Percentiles rank a stretch among this genome's conserved stretches.
These are phyloP conservation scores for Groenewaldozyma salmanticensis DNA, from an alignment of 805 yeast genomes.

Conservation along the genomic window DNA sequence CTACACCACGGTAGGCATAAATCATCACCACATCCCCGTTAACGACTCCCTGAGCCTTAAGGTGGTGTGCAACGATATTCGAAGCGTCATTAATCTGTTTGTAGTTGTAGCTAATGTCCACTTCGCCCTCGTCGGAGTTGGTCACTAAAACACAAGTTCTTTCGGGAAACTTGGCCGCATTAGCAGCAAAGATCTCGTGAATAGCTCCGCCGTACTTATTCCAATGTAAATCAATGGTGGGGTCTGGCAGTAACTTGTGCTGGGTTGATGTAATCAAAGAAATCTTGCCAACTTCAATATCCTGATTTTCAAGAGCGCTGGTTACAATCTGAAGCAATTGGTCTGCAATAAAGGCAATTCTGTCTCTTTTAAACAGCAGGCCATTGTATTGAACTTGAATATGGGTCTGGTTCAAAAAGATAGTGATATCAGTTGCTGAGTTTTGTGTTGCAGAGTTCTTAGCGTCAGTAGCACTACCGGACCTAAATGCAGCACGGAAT, in stretches of 20 bases:
- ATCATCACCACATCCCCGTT: slow-evolving; percentile 96
- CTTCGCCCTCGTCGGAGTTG: slow-evolving; percentile 37
- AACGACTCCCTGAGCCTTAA: slow-evolving; percentile 68
- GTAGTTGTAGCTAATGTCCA: slow-evolving; percentile 70
- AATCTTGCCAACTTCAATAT: slow-evolving; percentile 39
- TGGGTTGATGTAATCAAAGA: slow-evolving; percentile 65
- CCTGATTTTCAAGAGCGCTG: slow-evolving; percentile 26
- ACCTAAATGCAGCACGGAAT: slow-evolving; percentile 33
- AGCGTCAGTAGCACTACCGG: background rate
- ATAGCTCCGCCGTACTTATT: slow-evolving; percentile 86
- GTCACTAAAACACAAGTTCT: slow-evolving; percentile 92
- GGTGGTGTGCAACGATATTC: slow-evolving; percentile 83
- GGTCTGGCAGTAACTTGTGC: slow-evolving; percentile 62
- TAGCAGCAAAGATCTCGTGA: slow-evolving; percentile 86
- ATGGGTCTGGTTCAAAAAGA: slow-evolving; percentile 22
- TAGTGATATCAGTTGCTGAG: slow-evolving; percentile 33
- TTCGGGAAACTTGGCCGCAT: slow-evolving; percentile 77
- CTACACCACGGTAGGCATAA: slow-evolving; percentile 96
- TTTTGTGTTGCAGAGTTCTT: slow-evolving; percentile 6
- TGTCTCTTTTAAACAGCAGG: slow-evolving; percentile 56
- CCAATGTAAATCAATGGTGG: slow-evolving; percentile 84
- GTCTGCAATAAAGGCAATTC: slow-evolving; percentile 61
- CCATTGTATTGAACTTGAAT: slow-evolving; percentile 60
- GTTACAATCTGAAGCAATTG: slow-evolving; percentile 51
- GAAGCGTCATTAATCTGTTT: slow-evolving; percentile 87